Evolutionary conservation across 2,329 filamentous ascomycete species (phyloP), one percentile per base, ranked within the genome.

Genomic region (Claviceps paspali): DNA sequence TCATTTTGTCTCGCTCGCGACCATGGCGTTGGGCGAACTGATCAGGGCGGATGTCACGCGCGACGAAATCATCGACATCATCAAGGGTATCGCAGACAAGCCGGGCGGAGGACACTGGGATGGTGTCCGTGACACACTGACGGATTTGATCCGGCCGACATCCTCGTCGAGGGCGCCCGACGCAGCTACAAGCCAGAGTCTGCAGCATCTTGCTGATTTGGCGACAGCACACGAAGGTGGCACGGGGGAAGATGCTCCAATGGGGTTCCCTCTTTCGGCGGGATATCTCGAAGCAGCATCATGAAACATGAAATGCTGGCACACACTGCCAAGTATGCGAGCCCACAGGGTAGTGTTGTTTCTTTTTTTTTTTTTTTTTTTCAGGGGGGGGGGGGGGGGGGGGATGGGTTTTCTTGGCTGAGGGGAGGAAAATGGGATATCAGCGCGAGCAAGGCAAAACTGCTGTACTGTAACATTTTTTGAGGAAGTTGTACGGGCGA

Each of bases 151-250:
- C 33, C 59, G 44, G 45, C 60, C 49, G 47, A 55, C 49, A 41
- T 60, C 53, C 15, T 56, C 54, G 5, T 38, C 35, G 12, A 37
- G 22, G 12, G 55, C 14, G 12, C 22, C 54, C 15, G 60, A 59
- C 43, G 54, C 54, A 17, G 57, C 61, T 33, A 64, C 58, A 37
- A 74, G 62, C 50, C 68, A 64, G 42, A 67, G 69, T 24, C 57
- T 81, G 35, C 73, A 79, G 52, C 73, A 70, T 41, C 58, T 79
- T 7, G 76, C 73, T 6, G 72, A 79, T 45, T 47, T 70, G 33
- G 67, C 67, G 6, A 68, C 66, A 5, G 64, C 63, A 6, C 59
- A 58, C 21, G 55, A 60, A 40, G 52, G 51, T 15, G 49, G 53
- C 18, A 47, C 45, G 5, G 46, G 43, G 5, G 54, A 52, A 15